A percentile compares a stretch with the other conserved stretches of the same genome.
Evolutionary conservation across 208 protist genomes (phyloP).

Genomic region (Porcisia hertigi): DNA sequence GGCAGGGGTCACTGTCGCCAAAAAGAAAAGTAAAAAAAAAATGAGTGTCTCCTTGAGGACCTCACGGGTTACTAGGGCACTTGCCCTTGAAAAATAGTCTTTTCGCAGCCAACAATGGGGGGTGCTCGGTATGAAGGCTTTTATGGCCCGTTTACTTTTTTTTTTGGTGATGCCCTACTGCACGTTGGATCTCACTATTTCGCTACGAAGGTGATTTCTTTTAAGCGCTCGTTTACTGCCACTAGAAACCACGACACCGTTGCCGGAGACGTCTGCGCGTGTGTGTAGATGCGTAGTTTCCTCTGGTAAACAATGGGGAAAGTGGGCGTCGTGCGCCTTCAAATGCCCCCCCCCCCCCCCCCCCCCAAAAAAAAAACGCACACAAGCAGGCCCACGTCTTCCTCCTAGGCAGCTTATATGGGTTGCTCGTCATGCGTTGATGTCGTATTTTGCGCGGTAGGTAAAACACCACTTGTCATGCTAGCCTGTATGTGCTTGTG

Average conservation of each 20-base stretch:
- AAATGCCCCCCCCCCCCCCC: not conserved
- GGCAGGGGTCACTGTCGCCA: not conserved
- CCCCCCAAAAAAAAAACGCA: too few species aligned
- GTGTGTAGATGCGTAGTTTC: not conserved
- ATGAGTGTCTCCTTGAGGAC: not conserved
- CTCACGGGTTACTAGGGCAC: not conserved
- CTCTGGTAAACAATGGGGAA: not conserved
- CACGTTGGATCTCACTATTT: not conserved
- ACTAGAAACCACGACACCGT: not conserved
- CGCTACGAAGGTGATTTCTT: not conserved
- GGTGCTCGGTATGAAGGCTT: not conserved
- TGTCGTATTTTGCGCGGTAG: not conserved
- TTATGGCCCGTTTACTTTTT: not conserved
- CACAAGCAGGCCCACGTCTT: not conserved
- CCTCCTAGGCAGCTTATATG: not conserved
- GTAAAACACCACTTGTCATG: not conserved
- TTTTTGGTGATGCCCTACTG: not conserved
- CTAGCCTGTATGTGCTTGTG: too few species aligned
- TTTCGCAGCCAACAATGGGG: not conserved
- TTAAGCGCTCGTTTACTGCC: not conserved
- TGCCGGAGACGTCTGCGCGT: not conserved
- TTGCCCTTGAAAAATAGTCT: not conserved
- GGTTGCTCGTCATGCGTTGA: not conserved
- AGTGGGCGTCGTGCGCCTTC: not conserved
- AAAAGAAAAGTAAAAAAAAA: conserved; percentile 4